Percentiles rank a stretch among this genome's conserved stretches.
These are phyloP conservation scores for Erodium moschatum DNA, from an alignment of 441 rosid genomes.

Conservation along the genomic window DNA sequence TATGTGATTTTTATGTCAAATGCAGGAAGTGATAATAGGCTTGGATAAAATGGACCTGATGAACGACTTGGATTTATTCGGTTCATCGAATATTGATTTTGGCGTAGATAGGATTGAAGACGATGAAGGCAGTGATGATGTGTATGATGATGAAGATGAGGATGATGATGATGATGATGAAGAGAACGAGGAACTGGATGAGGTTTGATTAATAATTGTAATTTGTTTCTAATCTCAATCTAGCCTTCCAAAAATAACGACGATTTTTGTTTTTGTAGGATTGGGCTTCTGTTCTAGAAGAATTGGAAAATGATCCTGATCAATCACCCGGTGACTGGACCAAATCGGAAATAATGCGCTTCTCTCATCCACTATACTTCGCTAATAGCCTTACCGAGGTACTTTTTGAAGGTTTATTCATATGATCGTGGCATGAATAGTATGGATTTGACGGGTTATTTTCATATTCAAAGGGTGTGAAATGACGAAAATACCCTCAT, in stretches of 20 bases:
- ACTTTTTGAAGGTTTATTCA: not conserved
- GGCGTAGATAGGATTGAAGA: slow-evolving; percentile 63
- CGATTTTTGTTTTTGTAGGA: slow-evolving; percentile 29
- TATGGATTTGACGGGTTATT: not conserved
- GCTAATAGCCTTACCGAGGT: slow-evolving; percentile 81
- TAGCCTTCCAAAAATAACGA: slow-evolving; percentile 9
- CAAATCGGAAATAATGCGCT: slow-evolving; percentile 76
- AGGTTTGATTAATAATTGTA: slow-evolving; percentile 18
- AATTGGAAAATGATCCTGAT: slow-evolving; percentile 44
- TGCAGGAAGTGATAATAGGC: slow-evolving; percentile 90
- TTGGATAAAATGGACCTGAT: slow-evolving; percentile 74
- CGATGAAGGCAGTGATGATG: slow-evolving; percentile 46
- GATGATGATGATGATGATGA: slow-evolving; percentile 36
- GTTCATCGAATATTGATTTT: slow-evolving; percentile 56
- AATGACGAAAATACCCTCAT: too few relatives aligned
- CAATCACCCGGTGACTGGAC: slow-evolving; percentile 82
- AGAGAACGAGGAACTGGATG: slow-evolving; percentile 32
- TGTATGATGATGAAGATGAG: too few relatives aligned
- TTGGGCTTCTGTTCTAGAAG: slow-evolving; percentile 60
- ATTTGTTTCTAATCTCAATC: slow-evolving; percentile 12
- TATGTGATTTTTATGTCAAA: slow-evolving; percentile 18
- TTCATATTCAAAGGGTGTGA: not conserved
- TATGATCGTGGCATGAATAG: too few relatives aligned
- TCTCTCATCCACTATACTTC: slow-evolving; percentile 88
- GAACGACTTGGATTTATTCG: slow-evolving; percentile 56